Percentiles rank a stretch among this genome's conserved stretches.
These are phyloP conservation scores for Nicotiana paniculata DNA, from an alignment of 257 asterid genomes.

Conservation along the genomic window DNA sequence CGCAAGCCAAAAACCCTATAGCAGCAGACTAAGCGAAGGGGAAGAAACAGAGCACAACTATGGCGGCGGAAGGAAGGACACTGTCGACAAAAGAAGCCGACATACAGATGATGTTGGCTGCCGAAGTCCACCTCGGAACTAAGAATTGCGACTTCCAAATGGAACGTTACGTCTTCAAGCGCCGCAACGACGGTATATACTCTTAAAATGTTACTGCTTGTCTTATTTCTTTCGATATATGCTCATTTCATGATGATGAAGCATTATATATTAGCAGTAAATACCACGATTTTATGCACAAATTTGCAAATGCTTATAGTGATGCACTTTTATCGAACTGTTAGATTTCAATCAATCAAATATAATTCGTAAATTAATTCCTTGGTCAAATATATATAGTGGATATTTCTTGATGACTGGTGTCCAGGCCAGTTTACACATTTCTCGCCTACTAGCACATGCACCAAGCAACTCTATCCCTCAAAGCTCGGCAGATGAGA, in stretches of 20 bases:
- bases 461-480: too few species aligned
- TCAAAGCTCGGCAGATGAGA: too few species aligned
- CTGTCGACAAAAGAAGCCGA: constrained; percentile 20
- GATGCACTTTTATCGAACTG: not conserved
- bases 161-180: constrained; percentile 22
- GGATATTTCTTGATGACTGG: too few species aligned
- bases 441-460: too few species aligned
- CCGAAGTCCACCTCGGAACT: constrained; percentile 21
- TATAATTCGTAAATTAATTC: not conserved
- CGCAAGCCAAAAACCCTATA: constrained; percentile 4
- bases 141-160: constrained; percentile 22
- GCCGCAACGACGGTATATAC: constrained; percentile 16
- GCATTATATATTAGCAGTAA: not conserved
- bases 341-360: not conserved
- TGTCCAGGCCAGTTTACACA: too few species aligned
- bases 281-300: not conserved
- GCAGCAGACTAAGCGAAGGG: not conserved
- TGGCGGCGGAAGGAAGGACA: constrained; percentile 9
- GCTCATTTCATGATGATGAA: not conserved
- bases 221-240: not conserved
- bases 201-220: not conserved
- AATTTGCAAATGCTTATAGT: not conserved
- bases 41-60: not conserved
- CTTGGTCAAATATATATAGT: too few species aligned
- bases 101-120: constrained; percentile 24